phyloP scores from a whole-genome alignment of 768 basidiomycete genomes.

The Termitomyces sp. region DNA sequence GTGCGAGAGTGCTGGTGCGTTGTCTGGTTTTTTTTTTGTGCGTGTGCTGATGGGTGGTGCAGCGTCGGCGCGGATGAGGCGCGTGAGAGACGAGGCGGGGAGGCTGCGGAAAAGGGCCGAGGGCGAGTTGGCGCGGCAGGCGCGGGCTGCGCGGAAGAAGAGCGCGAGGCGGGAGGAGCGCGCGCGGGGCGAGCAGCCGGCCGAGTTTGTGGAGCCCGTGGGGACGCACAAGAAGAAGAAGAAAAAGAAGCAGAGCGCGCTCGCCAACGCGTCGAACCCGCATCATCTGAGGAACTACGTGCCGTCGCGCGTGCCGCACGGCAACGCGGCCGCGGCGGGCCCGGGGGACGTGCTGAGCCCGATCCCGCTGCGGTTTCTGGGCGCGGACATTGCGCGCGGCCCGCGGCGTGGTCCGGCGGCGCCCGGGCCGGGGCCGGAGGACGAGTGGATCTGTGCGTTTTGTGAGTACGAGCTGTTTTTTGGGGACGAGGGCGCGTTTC shows the following conservation, averaged over 20 bases:
- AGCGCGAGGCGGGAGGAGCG: conserved; percentile 7
- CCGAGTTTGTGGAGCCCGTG: conserved; percentile 30
- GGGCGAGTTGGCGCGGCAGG: conserved; percentile 66
- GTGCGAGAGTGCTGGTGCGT: conserved; percentile 71
- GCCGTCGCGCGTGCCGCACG: conserved; percentile 68
- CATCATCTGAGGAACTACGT: conserved; percentile 95
- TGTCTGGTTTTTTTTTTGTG: conserved; percentile 16
- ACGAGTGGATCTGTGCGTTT: conserved; percentile 93
- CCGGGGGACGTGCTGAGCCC: conserved; percentile 42
- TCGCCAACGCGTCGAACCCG: conserved; percentile 92
- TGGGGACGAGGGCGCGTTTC: conserved; percentile 58
- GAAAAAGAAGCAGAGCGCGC: conserved; percentile 91
- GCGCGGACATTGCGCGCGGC: conserved; percentile 62
- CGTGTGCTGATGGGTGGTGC: not conserved
- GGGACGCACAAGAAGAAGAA: conserved; percentile 32
- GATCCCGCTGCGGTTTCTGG: conserved; percentile 58
- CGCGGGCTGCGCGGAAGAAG: conserved; percentile 19
- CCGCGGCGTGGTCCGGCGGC: conserved; percentile 9
- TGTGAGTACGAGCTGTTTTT: conserved; percentile 94
- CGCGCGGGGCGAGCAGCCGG: conserved; percentile 24
- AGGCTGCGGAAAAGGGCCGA: conserved; percentile 65
- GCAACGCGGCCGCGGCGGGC: too few species aligned
- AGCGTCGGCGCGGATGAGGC: conserved; percentile 70
- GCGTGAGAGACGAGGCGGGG: conserved; percentile 64
- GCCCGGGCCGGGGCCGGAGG: conserved; percentile 49